Conservation (phyloP, 192 early-diverging fungal species). For the Coemansia sp. region DNA sequence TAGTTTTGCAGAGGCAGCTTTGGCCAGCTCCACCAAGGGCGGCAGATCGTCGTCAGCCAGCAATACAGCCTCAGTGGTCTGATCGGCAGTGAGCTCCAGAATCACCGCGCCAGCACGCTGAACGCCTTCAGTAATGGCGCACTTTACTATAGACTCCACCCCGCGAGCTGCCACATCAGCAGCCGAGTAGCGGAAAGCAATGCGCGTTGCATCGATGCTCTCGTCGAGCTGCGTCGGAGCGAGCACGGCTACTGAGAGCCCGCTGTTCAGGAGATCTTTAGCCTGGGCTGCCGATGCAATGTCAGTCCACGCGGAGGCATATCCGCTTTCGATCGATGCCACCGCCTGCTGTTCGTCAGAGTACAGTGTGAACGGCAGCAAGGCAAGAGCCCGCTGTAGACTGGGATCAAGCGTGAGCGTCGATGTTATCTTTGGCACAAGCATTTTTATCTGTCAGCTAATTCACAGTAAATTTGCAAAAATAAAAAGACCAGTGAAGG, state of each 20-base stretch:
- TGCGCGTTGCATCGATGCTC: constrained; percentile 13
- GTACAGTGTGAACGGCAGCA: constrained; percentile 23
- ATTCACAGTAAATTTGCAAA: not conserved
- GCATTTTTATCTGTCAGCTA: constrained; percentile 21
- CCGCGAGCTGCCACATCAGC: not conserved
- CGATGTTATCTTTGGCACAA: constrained; percentile 40
- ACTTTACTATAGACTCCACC: constrained; percentile 9
- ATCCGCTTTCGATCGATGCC: not conserved
- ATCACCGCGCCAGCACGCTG: constrained; percentile 32
- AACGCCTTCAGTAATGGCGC: constrained; percentile 18
- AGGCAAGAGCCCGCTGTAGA: constrained; percentile 17
- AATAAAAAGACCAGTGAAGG: not conserved
- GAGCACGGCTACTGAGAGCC: constrained; percentile 35
- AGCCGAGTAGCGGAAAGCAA: constrained; percentile 32
- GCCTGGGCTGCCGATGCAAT: constrained; percentile 16
- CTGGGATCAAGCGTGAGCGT: constrained; percentile 11
- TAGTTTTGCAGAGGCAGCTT: constrained; percentile 15
- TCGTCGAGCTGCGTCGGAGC: not conserved
- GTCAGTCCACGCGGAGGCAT: constrained; percentile 20
- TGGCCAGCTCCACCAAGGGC: constrained; percentile 13
- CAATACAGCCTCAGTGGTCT: constrained; percentile 24
- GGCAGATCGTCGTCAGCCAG: constrained; percentile 1
- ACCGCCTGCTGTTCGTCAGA: constrained; percentile 21
- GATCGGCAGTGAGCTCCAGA: constrained; percentile 25
- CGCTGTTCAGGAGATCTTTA: constrained; percentile 38